A percentile compares a stretch with the other conserved stretches of the same genome.
phyloP scores from a whole-genome alignment of 2,329 filamentous ascomycete species.

The Diaporthe sp. region DNA sequence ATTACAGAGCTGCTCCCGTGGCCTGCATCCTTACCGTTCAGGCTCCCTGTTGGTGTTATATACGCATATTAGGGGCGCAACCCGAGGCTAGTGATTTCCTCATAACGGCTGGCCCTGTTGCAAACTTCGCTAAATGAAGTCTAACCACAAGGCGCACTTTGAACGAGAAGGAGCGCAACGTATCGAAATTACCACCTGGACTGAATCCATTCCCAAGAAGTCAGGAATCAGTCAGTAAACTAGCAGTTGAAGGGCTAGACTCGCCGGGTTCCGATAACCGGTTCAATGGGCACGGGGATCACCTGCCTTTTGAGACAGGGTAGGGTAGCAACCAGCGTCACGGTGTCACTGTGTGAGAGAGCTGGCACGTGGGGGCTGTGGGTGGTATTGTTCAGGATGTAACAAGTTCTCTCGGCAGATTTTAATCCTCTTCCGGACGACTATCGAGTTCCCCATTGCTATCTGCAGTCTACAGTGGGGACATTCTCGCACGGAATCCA shows the following conservation, averaged over 20 bases:
- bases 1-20: background rate
- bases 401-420: background rate
- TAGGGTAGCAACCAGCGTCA: background rate
- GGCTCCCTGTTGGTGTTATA: background rate
- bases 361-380: background rate
- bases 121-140: background rate
- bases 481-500: background rate
- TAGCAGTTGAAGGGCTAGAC: background rate
- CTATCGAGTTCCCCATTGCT: background rate
- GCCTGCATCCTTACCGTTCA: background rate
- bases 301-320: background rate
- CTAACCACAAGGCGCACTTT: background rate
- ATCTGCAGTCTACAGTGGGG: background rate
- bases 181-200: background rate
- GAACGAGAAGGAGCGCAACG: background rate
- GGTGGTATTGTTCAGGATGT: background rate
- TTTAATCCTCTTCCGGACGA: slow-evolving; percentile 8
- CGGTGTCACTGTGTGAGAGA: background rate
- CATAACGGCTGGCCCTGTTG: background rate
- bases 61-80: background rate
- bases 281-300: slow-evolving; percentile 11
- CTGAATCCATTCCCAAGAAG: background rate
- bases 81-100: background rate
- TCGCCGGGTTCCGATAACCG: slow-evolving; percentile 6
- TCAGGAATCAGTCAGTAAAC: background rate